Conservation (phyloP, 106 monocot species). For the Posidonia australis region DNA sequence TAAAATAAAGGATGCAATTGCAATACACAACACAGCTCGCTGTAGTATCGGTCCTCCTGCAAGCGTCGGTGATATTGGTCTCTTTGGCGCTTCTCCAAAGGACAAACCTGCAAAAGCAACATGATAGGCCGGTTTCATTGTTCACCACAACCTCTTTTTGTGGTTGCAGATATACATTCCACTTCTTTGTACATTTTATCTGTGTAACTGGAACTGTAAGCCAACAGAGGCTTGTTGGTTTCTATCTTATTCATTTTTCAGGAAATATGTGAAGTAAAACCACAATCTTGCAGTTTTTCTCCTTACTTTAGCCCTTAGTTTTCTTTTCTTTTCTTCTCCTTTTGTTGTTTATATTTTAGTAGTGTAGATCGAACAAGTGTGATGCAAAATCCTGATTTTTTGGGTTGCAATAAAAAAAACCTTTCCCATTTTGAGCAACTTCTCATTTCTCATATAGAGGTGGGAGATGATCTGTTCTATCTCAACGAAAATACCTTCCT, state of each 20-base stretch:
- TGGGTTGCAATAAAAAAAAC: too few species aligned
- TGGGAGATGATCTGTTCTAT: too few species aligned
- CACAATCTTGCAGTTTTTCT: neutral
- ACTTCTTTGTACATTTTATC: neutral
- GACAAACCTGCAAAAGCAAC: constrained; percentile 4
- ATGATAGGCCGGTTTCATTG: neutral
- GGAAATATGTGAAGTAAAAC: neutral
- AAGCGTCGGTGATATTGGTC: constrained; percentile 23
- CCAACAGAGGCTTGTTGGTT: neutral
- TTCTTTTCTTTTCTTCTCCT: too few species aligned
- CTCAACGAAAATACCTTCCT: too few species aligned
- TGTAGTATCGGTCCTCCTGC: constrained; percentile 35
- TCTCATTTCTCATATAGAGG: too few species aligned
- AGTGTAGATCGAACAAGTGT: too few species aligned
- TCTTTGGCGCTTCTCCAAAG: constrained; percentile 10
- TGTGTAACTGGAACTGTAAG: neutral
- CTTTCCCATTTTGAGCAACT: too few species aligned
- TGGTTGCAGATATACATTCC: neutral
- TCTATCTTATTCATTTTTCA: neutral
- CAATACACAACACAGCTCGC: constrained; percentile 28
- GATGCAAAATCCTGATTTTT: too few species aligned
- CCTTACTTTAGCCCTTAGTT: too few species aligned
- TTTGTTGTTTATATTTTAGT: too few species aligned
- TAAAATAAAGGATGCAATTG: constrained; percentile 44
- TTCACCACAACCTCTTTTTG: neutral